phyloP scores from a whole-genome alignment of 768 basidiomycete genomes.

The Coprinopsis sp. region DNA sequence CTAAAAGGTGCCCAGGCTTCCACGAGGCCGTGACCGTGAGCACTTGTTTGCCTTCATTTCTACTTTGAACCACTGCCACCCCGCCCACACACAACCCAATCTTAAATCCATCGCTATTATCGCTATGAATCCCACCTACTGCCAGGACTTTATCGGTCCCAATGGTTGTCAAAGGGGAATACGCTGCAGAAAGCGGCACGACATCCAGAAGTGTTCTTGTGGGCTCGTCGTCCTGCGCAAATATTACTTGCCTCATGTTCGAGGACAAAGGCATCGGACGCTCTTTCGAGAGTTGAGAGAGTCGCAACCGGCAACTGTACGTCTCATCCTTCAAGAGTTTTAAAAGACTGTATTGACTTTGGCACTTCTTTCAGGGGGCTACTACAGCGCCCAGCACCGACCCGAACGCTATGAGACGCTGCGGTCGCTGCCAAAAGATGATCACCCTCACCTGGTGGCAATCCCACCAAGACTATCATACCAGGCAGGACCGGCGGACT shows the following conservation, averaged over 20 bases:
- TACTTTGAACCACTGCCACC: no score
- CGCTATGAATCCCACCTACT: slow-evolving; percentile 18
- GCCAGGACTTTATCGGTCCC: slow-evolving; percentile 20
- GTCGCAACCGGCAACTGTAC: not conserved
- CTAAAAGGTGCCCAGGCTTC: no score
- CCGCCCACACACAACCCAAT: not conserved
- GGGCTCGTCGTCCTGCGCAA: slow-evolving; percentile 24
- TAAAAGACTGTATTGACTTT: no score
- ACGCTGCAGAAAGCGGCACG: slow-evolving; percentile 29
- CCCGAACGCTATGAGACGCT: slow-evolving; percentile 6
- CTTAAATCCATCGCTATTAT: not conserved
- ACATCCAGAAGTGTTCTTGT: slow-evolving; percentile 33
- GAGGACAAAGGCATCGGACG: slow-evolving; percentile 25
- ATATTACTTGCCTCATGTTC: slow-evolving; percentile 20
- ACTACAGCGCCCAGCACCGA: not conserved
- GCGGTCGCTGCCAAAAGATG: slow-evolving; percentile 21
- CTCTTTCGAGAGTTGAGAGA: slow-evolving; percentile 13
- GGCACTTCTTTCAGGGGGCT: not conserved
- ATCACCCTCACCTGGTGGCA: slow-evolving; percentile 19
- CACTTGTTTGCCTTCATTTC: no score
- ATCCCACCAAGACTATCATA: slow-evolving; percentile 28
- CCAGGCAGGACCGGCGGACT: slow-evolving; percentile 23
- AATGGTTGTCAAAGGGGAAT: slow-evolving; percentile 23
- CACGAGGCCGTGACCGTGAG: no score
- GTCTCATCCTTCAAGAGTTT: not conserved